Evolutionary conservation across 352 stramenopile species (phyloP).

Genomic region (Phytophthora vignae): DNA sequence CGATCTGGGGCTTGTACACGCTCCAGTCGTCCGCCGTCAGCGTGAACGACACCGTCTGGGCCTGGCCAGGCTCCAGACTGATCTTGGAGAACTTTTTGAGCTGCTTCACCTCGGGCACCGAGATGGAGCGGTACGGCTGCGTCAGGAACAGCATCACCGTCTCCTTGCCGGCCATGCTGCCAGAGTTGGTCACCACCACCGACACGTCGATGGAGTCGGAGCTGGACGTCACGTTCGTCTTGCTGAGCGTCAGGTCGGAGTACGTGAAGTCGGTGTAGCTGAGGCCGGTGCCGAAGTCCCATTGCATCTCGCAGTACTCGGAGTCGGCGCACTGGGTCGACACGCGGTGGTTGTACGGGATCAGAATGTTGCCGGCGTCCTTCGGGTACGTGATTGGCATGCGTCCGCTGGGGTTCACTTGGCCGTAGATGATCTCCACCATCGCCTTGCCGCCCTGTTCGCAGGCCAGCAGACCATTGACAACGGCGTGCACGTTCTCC

Average conservation of each 20-base stretch:
- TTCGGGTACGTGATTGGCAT: conserved; percentile 1
- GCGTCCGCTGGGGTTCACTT: background rate
- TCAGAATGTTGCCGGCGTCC: background rate
- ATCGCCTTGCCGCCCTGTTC: background rate
- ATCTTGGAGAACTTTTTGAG: conserved; percentile 81
- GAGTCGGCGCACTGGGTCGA: background rate
- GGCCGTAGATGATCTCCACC: background rate
- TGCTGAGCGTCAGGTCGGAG: background rate
- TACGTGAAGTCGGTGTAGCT: background rate
- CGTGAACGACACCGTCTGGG: background rate
- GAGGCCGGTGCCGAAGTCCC: background rate
- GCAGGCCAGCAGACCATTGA: background rate
- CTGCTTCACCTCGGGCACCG: conserved; percentile 79
- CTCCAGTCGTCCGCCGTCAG: background rate
- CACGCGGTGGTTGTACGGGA: background rate
- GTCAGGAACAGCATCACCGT: conserved; percentile 80
- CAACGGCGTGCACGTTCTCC: background rate
- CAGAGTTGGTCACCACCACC: conserved; percentile 52
- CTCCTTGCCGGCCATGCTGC: conserved; percentile 62
- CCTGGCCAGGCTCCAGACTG: background rate
- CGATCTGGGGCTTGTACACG: conserved; percentile 1
- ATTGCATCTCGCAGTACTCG: conserved; percentile 21
- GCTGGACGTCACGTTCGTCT: background rate
- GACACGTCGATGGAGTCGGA: background rate
- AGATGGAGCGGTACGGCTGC: conserved; percentile 62